A percentile compares a stretch with the other conserved stretches of the same genome.
Evolutionary conservation across 2,329 filamentous ascomycete genomes (phyloP).

Genomic region (Pestalotiopsis sp.): DNA sequence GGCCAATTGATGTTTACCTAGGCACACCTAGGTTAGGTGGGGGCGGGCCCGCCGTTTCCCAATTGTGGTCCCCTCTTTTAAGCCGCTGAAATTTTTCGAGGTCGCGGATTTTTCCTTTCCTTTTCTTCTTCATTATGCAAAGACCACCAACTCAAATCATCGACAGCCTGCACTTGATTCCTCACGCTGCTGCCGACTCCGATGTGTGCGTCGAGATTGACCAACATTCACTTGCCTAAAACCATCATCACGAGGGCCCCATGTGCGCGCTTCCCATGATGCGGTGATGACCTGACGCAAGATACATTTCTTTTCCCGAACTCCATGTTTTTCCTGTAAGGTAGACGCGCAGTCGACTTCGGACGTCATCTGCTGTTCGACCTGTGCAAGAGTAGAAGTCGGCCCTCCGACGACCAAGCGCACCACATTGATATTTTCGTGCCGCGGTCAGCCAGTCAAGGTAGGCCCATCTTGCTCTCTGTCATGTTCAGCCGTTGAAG

Average conservation of each 20-base stretch:
- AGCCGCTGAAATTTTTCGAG: conserved; percentile 17
- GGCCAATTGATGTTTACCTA: too few species aligned
- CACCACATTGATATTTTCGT: not conserved
- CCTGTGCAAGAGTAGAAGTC: too few species aligned
- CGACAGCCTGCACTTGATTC: conserved; percentile 37
- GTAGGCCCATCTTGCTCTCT: not conserved
- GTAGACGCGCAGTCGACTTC: not conserved
- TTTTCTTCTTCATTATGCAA: conserved; percentile 30
- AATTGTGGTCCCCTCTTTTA: not conserved
- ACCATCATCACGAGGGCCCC: conserved; percentile 71
- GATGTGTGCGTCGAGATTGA: conserved; percentile 61
- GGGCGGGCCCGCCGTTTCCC: not conserved
- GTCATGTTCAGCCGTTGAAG: not conserved
- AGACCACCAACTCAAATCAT: conserved; percentile 49
- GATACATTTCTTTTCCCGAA: conserved; percentile 45
- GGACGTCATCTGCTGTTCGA: not conserved
- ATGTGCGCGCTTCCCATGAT: conserved; percentile 60
- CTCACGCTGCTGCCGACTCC: conserved; percentile 51
- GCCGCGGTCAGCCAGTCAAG: not conserved
- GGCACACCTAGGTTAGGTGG: not conserved
- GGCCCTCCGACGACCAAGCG: not conserved
- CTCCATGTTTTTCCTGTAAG: not conserved
- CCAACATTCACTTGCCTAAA: conserved; percentile 61
- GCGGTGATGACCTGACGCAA: conserved; percentile 70
- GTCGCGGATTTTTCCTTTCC: conserved; percentile 21